phyloP scores from a whole-genome alignment of 2,329 filamentous ascomycete species.

The Trichoderma sp. region DNA sequence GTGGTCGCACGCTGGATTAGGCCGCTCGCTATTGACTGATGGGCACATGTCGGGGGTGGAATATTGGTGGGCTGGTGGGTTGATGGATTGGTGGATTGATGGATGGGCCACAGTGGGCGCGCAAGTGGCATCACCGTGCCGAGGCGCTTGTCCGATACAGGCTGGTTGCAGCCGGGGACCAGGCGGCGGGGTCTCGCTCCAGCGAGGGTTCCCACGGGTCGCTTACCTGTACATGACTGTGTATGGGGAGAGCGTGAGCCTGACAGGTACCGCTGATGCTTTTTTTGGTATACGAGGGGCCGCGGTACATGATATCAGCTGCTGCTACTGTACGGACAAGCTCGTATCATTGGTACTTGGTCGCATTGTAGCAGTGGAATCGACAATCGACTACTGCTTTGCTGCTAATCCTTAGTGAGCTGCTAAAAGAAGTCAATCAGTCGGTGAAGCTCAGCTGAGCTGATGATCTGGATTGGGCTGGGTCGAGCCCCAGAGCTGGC shows the following conservation, averaged over 20 bases:
- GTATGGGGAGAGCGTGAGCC: neutral
- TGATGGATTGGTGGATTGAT: neutral
- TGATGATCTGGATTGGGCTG: neutral
- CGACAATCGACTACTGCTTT: neutral
- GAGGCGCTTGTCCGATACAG: slow-evolving; percentile 20
- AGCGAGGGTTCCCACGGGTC: neutral
- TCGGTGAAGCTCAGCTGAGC: neutral
- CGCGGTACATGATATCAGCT: neutral
- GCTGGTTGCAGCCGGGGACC: slow-evolving; percentile 15
- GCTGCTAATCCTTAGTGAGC: neutral
- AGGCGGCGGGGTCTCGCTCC: slow-evolving; percentile 5
- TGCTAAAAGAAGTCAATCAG: neutral
- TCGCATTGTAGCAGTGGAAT: neutral
- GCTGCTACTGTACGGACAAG: neutral
- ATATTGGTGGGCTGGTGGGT: neutral
- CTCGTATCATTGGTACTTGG: neutral
- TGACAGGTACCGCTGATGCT: neutral
- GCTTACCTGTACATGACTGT: neutral
- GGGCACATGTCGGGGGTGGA: slow-evolving; percentile 7
- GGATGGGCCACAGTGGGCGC: neutral
- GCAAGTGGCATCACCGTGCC: slow-evolving; percentile 16
- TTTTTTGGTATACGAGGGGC: neutral
- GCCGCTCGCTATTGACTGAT: neutral
- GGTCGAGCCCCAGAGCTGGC: neutral
- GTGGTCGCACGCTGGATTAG: neutral